Percentiles rank a stretch among this genome's conserved stretches.
Evolutionary conservation across 2,329 filamentous ascomycete species (phyloP).

Genomic region (Phaeoacremonium minimum): DNA sequence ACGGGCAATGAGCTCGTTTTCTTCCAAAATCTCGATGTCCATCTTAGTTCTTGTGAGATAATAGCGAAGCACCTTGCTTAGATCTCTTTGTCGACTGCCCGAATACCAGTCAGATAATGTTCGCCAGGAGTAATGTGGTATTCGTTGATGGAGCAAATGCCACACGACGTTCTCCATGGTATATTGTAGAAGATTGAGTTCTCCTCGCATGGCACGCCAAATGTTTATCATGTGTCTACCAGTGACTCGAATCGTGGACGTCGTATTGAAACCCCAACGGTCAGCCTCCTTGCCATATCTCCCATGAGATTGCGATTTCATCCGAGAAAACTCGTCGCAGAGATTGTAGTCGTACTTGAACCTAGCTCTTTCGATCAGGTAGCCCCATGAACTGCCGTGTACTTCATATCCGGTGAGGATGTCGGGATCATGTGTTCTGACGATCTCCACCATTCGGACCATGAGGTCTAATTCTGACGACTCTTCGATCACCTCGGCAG

Average conservation of each 20-base stretch:
- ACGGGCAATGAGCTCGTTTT: conserved; percentile 81
- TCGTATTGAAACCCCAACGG: conserved; percentile 90
- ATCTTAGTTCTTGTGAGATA: conserved; percentile 72
- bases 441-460: conserved; percentile 80
- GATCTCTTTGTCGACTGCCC: conserved; percentile 61
- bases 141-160: conserved; percentile 79
- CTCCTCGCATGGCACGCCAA: conserved; percentile 92
- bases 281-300: conserved; percentile 83
- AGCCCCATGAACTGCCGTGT: conserved; percentile 91
- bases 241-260: conserved; percentile 87
- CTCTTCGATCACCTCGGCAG: conserved; percentile 68
- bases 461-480: conserved; percentile 79
- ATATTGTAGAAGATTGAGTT: conserved; percentile 87
- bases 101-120: conserved; percentile 81
- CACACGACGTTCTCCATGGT: conserved; percentile 95
- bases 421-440: conserved; percentile 81
- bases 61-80: conserved; percentile 73
- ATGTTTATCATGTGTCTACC: conserved; percentile 96
- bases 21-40: conserved; percentile 85
- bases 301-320: conserved; percentile 78
- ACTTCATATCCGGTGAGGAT: conserved; percentile 94
- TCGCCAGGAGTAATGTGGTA: conserved; percentile 80
- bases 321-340: conserved; percentile 85
- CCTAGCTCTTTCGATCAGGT: conserved; percentile 83
- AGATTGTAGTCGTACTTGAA: conserved; percentile 86